A percentile compares a stretch with the other conserved stretches of the same genome.
These are phyloP conservation scores for Wickerhamiella vanderwaltii DNA, from an alignment of 805 yeast species.

Conservation along the genomic window DNA sequence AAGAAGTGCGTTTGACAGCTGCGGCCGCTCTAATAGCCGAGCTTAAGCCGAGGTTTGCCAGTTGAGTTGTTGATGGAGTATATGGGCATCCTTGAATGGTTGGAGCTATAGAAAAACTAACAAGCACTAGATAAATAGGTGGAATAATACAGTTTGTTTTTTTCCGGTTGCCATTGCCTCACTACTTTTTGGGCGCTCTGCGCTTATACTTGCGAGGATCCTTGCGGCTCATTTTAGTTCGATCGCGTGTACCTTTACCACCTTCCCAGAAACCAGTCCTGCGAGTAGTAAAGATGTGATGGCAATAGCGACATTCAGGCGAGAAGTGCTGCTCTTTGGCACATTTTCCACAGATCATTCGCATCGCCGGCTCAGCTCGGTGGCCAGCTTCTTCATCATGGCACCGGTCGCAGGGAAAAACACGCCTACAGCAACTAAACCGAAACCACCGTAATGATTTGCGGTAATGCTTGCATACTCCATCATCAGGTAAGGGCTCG, in stretches of 20 bases:
- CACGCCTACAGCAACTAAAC: constrained; percentile 32
- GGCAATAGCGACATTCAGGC: constrained; percentile 29
- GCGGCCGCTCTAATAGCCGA: too few relatives aligned
- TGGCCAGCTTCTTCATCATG: constrained; percentile 31
- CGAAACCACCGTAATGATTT: constrained; percentile 34
- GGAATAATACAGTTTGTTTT: too few relatives aligned
- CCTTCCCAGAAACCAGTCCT: constrained; percentile 35
- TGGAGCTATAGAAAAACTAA: too few relatives aligned
- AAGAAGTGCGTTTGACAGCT: too few relatives aligned
- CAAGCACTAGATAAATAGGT: too few relatives aligned
- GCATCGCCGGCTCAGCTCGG: constrained; percentile 28
- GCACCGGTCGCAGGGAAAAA: constrained; percentile 33
- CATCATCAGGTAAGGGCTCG: constrained; percentile 30
- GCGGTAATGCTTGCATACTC: constrained; percentile 31
- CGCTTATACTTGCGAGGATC: constrained; percentile 32
- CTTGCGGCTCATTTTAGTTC: constrained; percentile 30
- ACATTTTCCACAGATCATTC: constrained; percentile 34
- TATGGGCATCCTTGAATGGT: too few relatives aligned
- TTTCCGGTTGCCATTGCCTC: too few relatives aligned
- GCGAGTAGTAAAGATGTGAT: constrained; percentile 27
- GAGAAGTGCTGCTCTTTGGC: constrained; percentile 31
- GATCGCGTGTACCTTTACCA: constrained; percentile 34
- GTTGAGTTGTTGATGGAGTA: too few relatives aligned
- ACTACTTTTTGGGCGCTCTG: not conserved
- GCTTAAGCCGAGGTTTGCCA: too few relatives aligned